Evolutionary conservation across 2,329 filamentous ascomycete species (phyloP).

Genomic region (Microcyclospora pomicola): DNA sequence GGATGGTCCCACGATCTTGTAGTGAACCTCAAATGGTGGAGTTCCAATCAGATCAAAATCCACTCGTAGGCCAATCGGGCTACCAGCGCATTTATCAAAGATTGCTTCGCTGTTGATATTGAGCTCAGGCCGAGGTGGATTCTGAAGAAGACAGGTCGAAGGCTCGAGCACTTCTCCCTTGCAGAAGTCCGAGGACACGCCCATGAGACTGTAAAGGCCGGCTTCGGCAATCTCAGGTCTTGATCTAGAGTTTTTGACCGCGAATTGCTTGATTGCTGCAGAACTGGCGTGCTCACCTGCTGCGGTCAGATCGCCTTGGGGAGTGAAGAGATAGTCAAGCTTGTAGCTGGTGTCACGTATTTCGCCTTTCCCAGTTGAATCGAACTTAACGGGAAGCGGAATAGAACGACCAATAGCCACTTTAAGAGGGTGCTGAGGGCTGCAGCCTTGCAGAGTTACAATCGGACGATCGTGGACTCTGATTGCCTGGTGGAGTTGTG

Average conservation of each 20-base stretch:
- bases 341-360: slow-evolving; percentile 45
- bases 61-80: slow-evolving; percentile 78
- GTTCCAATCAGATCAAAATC: slow-evolving; percentile 84
- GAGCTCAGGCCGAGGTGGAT: slow-evolving; percentile 75
- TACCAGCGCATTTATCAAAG: slow-evolving; percentile 87
- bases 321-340: slow-evolving; percentile 70
- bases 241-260: slow-evolving; percentile 48
- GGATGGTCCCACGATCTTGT: slow-evolving; percentile 52
- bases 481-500: slow-evolving; percentile 59
- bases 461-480: slow-evolving; percentile 75
- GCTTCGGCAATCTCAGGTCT: slow-evolving; percentile 57
- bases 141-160: slow-evolving; percentile 81
- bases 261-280: slow-evolving; percentile 43
- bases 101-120: slow-evolving; percentile 65
- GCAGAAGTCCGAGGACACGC: slow-evolving; percentile 68
- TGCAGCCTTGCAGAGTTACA: slow-evolving; percentile 58
- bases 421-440: slow-evolving; percentile 65
- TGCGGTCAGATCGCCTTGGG: slow-evolving; percentile 53
- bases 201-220: slow-evolving; percentile 74
- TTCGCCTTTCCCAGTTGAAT: slow-evolving; percentile 44
- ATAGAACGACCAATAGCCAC: slow-evolving; percentile 61
- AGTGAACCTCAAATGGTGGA: slow-evolving; percentile 75
- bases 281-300: slow-evolving; percentile 55
- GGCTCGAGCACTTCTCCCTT: slow-evolving; percentile 83
- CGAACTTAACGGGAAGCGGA: slow-evolving; percentile 58